Percentiles rank a stretch among this genome's conserved stretches.
Conservation (phyloP, 306 rosid genomes). For the Malus domestica region ASM211411v1 NC_041791.1:30600001-30600500, state of each 20-base stretch:
- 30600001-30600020: conserved; percentile 66
- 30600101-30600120: conserved; percentile 73
- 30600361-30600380: conserved; percentile 14
- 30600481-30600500: conserved; percentile 86
- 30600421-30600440: conserved; percentile 11
- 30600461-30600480: conserved; percentile 76
- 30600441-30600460: conserved; percentile 66
- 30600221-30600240: conserved; percentile 86
- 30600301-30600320: conserved; percentile 98
- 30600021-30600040: conserved; percentile 91
- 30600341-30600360: conserved; percentile 48
- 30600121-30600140: conserved; percentile 76
- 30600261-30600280: conserved; percentile 73
- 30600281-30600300: conserved; percentile 87
- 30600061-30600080: conserved; percentile 79
- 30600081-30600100: conserved; percentile 59
- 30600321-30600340: conserved; percentile 89
- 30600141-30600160: neutral
- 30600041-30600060: conserved; percentile 93
- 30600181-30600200: neutral
- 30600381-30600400: neutral
- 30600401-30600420: conserved; percentile 3
- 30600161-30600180: conserved; percentile 13
- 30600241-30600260: conserved; percentile 92
- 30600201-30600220: conserved; percentile 34